Evolutionary conservation across 2,329 filamentous ascomycete species (phyloP), one percentile per base, ranked within the genome.

Genomic region (Sporothrix curviconia): DNA sequence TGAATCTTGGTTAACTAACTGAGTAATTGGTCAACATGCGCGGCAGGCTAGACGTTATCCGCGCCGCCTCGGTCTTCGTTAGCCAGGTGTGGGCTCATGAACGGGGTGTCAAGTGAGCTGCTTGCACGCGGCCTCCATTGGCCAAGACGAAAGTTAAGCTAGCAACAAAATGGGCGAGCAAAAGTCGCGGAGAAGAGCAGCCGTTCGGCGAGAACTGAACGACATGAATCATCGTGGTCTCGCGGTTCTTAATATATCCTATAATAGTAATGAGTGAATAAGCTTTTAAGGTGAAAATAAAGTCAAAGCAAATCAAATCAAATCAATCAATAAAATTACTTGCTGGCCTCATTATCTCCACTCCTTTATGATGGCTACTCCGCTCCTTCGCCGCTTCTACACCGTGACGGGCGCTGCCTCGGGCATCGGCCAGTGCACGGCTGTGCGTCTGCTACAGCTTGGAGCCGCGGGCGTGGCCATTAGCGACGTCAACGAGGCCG

Each of bases 391-490:
- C 24, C 24, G 39, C 37, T 22, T 56, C 22, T 49, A 49, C 54
- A 32, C 44, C 15, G 54, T 56, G n/a, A 56, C 54, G 2, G 59
- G 64, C 11, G 22, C 56, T 14, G 61, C 54, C 36, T 67, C 62
- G 22, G 66, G 66, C 3, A 50, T 67, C 49, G 60, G 59, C 36
- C 58, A 54, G 30, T 54, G 51, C 39, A 43, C 51, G 11, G 51
- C 51, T 24, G 51, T 54, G 25, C 37, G 39, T 14, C 40, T 54
- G 11, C 37, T 54, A 5, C 28, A 54, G 39, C 39, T 54, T 19
- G 51, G 51, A 7, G 51, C 51, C 12, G 51, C 51, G 5, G 51
- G 25, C 9, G 51, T 54, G 9, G 51, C 51, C 36, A 40, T 54
- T 11, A 42, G 51, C 36, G 51, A 54, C 19, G 39, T 54, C 37